Conservation (phyloP, 495 filamentous ascomycete genomes). For the Penicillium parvum region DNA sequence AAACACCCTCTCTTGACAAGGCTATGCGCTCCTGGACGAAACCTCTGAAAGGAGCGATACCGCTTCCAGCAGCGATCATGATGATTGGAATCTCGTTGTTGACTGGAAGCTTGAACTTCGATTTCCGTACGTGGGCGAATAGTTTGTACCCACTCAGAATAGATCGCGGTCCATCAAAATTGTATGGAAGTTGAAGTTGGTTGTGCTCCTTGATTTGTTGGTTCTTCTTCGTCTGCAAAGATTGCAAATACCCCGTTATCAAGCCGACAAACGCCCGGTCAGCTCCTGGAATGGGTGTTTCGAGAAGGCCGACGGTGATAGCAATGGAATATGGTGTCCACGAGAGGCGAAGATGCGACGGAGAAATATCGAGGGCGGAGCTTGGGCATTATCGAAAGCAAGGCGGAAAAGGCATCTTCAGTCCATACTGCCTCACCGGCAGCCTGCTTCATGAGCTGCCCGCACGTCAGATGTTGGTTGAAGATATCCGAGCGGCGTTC, state of each 20-base stretch:
- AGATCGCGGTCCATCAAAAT: slow-evolving; percentile 2
- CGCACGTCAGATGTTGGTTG: slow-evolving; percentile 24
- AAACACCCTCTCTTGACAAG: background rate
- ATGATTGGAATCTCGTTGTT: slow-evolving; percentile 18
- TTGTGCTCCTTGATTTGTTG: slow-evolving; percentile 20
- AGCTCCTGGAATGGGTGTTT: slow-evolving; percentile 1
- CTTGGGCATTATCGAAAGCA: slow-evolving; percentile 25
- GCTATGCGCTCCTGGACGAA: slow-evolving; percentile 27
- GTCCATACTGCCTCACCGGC: slow-evolving; percentile 13
- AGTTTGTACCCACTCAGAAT: slow-evolving; percentile 13
- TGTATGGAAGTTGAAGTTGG: slow-evolving; percentile 19
- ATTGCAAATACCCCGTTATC: slow-evolving; percentile 7
- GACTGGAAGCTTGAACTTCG: slow-evolving; percentile 32
- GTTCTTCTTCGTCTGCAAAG: background rate
- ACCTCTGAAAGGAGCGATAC: slow-evolving; percentile 25
- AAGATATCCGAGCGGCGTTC: slow-evolving; percentile 6
- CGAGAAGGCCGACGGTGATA: slow-evolving; percentile 28
- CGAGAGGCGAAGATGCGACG: slow-evolving; percentile 38
- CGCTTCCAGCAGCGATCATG: slow-evolving; percentile 31
- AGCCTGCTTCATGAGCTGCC: slow-evolving; percentile 14
- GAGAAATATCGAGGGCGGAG: slow-evolving; percentile 40
- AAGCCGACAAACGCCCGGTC: slow-evolving; percentile 13
- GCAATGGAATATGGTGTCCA: slow-evolving; percentile 20
- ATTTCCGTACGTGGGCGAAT: slow-evolving; percentile 27
- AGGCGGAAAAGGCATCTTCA: slow-evolving; percentile 25